phyloP scores from a whole-genome alignment of 805 yeast genomes.

The Yarrowia yakushimensis region DNA sequence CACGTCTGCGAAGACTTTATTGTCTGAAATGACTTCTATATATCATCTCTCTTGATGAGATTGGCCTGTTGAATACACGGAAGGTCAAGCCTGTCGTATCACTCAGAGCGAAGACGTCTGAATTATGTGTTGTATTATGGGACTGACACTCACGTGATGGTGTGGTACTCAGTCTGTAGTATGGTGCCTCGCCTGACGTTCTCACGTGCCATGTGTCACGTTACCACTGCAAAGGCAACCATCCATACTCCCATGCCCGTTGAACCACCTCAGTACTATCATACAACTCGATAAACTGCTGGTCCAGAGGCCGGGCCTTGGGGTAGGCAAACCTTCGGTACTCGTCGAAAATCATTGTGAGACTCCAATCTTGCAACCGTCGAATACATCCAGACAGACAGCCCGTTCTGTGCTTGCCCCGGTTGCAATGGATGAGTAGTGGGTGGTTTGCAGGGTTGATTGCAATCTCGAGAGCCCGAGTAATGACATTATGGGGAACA shows the following conservation, averaged over 20 bases:
- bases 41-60: too few relatives aligned
- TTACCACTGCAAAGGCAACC: slow-evolving; percentile 21
- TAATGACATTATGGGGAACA: slow-evolving; percentile 59
- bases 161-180: too few relatives aligned
- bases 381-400: slow-evolving; percentile 92
- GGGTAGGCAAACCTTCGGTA: slow-evolving; percentile 93
- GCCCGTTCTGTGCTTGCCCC: slow-evolving; percentile 97
- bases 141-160: too few relatives aligned
- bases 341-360: slow-evolving; percentile 93
- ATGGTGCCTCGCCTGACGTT: too few relatives aligned
- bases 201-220: too few relatives aligned
- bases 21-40: too few relatives aligned
- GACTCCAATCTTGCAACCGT: slow-evolving; percentile 84
- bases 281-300: slow-evolving; percentile 89
- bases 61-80: too few relatives aligned
- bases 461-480: slow-evolving; percentile 76
- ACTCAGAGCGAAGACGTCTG: too few relatives aligned
- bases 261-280: slow-evolving; percentile 57
- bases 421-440: slow-evolving; percentile 85
- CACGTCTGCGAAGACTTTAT: too few relatives aligned
- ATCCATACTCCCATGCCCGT: slow-evolving; percentile 9
- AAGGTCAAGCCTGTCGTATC: too few relatives aligned
- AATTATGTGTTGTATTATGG: too few relatives aligned
- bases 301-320: slow-evolving; percentile 91
- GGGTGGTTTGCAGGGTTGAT: slow-evolving; percentile 88